Percentiles rank a stretch among this genome's conserved stretches.
Conservation (phyloP, 2,329 filamentous ascomycete genomes). For the Cercospora sojina region DNA sequence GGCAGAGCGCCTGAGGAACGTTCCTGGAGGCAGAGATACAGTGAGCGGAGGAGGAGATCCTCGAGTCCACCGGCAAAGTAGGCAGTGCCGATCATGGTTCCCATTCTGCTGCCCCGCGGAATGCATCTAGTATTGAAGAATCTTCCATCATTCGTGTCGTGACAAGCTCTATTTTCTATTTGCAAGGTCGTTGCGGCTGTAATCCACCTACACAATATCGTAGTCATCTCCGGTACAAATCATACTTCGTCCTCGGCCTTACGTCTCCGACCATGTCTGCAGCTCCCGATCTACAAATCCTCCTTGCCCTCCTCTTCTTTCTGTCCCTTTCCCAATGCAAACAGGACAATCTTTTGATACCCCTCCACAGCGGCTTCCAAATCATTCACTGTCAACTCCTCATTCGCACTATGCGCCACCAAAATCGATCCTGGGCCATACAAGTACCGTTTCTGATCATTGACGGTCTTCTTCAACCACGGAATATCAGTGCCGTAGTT, state of each 20-base stretch:
- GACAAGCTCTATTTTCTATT: neutral
- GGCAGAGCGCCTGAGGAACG: no score
- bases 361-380: conserved; percentile 70
- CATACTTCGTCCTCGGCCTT: no score
- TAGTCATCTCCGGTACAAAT: no score
- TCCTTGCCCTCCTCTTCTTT: neutral
- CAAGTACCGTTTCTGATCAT: conserved; percentile 59
- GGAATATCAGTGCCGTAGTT: conserved; percentile 96
- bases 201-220: no score
- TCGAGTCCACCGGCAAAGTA: no score
- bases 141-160: neutral
- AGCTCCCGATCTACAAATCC: conserved; percentile 1
- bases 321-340: neutral
- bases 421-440: conserved; percentile 70
- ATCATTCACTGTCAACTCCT: conserved; percentile 72
- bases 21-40: no score
- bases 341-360: conserved; percentile 9
- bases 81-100: neutral
- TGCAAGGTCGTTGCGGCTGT: no score
- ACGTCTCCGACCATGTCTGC: no score
- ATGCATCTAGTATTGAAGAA: neutral
- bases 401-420: conserved; percentile 82
- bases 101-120: neutral
- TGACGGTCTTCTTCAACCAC: conserved; percentile 61
- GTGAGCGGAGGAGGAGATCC: no score